phyloP scores from a whole-genome alignment of 495 filamentous ascomycete species.

The Lepidopterella palustris region DNA sequence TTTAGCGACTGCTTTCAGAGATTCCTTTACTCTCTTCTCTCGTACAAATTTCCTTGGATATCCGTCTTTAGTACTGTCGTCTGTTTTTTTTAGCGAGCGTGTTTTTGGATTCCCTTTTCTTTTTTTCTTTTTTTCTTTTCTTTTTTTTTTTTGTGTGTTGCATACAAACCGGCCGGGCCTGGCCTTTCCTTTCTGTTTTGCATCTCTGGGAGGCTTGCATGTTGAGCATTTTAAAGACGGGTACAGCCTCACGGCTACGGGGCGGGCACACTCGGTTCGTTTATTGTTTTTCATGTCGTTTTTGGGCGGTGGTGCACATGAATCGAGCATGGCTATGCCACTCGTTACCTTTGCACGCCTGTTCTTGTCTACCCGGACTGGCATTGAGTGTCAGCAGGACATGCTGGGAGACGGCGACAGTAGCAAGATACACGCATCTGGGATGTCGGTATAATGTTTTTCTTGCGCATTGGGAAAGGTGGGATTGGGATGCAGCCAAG shows the following conservation, averaged over 20 bases:
- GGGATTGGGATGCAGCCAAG: constrained; percentile 2
- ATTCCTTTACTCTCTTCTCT: constrained; percentile 22
- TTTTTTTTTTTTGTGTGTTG: constrained; percentile 16
- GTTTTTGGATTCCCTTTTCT: constrained; percentile 20
- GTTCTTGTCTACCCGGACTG: constrained; percentile 34
- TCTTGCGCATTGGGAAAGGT: constrained; percentile 23
- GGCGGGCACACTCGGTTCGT: constrained; percentile 45
- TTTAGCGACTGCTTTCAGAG: constrained; percentile 18
- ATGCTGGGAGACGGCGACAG: constrained; percentile 37
- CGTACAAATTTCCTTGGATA: constrained; percentile 32
- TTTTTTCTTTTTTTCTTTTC: constrained; percentile 15
- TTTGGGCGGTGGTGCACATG: constrained; percentile 39
- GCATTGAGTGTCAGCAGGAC: constrained; percentile 46
- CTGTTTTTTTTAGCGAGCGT: constrained; percentile 31
- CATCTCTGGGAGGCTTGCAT: constrained; percentile 40
- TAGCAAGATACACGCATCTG: constrained; percentile 39
- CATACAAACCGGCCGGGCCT: constrained; percentile 30
- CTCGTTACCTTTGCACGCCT: constrained; percentile 21
- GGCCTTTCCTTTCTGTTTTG: constrained; percentile 38
- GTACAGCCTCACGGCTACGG: constrained; percentile 56
- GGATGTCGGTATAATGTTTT: constrained; percentile 39
- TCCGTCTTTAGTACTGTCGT: constrained; percentile 24
- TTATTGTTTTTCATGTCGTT: constrained; percentile 35
- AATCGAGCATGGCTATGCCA: constrained; percentile 31
- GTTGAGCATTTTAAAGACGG: constrained; percentile 47